Conservation (phyloP, 2,329 filamentous ascomycete genomes). For the Botrytis fabae region DNA sequence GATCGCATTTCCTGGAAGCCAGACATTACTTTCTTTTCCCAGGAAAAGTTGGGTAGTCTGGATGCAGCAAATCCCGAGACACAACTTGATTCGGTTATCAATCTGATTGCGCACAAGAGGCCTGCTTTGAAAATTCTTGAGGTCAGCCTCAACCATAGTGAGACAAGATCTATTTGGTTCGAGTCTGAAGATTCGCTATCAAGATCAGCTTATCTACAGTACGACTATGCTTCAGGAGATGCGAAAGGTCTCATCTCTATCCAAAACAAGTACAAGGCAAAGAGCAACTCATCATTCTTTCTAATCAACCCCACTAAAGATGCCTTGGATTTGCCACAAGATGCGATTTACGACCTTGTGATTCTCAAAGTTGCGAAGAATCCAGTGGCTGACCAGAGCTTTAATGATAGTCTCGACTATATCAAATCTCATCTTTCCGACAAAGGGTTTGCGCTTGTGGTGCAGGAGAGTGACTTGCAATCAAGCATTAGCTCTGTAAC, state of each 20-base stretch:
- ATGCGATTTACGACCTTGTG: background rate
- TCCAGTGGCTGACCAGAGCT: background rate
- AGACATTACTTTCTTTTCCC: slow-evolving; percentile 23
- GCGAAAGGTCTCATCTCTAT: slow-evolving; percentile 16
- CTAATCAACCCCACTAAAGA: background rate
- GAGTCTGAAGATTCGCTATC: background rate
- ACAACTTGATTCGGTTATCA: slow-evolving; percentile 33
- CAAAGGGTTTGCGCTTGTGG: background rate
- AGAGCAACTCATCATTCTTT: slow-evolving; percentile 9
- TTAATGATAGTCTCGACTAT: background rate
- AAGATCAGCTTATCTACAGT: background rate
- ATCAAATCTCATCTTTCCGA: background rate
- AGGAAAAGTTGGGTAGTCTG: slow-evolving; percentile 4
- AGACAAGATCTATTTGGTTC: slow-evolving; percentile 39
- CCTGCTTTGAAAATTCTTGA: slow-evolving; percentile 42
- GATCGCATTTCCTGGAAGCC: background rate
- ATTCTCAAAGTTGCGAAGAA: background rate
- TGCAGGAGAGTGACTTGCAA: background rate
- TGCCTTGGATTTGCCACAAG: background rate
- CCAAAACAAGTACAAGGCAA: slow-evolving; percentile 15
- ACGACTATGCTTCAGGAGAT: slow-evolving; percentile 16
- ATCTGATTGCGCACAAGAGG: slow-evolving; percentile 43
- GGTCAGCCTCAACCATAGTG: slow-evolving; percentile 32
- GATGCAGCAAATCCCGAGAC: background rate
- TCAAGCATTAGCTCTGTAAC: background rate